Base-by-base conservation (phyloP, 345 rosid species). In the Arabidopsis arenosa region DNA sequence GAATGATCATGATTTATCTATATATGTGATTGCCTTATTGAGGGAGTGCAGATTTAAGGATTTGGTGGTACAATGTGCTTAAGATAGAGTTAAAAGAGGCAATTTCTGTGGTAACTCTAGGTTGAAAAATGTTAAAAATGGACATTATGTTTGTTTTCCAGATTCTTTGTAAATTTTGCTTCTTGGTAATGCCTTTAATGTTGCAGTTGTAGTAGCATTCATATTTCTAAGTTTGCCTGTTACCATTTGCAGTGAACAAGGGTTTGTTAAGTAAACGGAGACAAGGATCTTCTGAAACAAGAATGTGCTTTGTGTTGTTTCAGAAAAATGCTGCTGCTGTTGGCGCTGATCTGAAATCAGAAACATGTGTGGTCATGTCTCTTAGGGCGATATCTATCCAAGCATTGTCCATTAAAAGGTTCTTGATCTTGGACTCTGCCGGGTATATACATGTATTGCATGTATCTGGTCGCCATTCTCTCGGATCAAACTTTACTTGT, bases 381-480 rank as follows among this genome's bases (percentile, higher is more conserved):
- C 28, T 71, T 63, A 92, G 84, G 83, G 88, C 86, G 9, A 72
- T 84, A 76, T 86, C 87, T 28, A 83, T 89, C 71, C 86, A 86
- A 70, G 86, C 86, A 52, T 54, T 89, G 55, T 88, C 90, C 52
- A 59, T 83, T 28, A 85, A 80, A 53, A 86, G 77, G 69, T 86
- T 88, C 69, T 39, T 92, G 72, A 73, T 89, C 63, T 84, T 89
- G 86, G 88, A 88, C 78, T 82, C 90, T 73, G 23, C 40, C 9
- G 90, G 96, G 79, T 85, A 84, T 75, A 66, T 89, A 59, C 89
- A 83, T 73, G 58, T 88, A 41, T 75, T 92, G 82, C 77, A 68
- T 53, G 80, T 88, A 75, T 75, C 83, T 69, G 78, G 64, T 43
- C 28, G 57, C 37, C 52, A 14, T 67, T 33, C 48, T 62, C 49